Percentiles rank a stretch among this genome's conserved stretches.
Conservation (phyloP, 208 protist genomes). For the Crithidia fasciculata region DNA sequence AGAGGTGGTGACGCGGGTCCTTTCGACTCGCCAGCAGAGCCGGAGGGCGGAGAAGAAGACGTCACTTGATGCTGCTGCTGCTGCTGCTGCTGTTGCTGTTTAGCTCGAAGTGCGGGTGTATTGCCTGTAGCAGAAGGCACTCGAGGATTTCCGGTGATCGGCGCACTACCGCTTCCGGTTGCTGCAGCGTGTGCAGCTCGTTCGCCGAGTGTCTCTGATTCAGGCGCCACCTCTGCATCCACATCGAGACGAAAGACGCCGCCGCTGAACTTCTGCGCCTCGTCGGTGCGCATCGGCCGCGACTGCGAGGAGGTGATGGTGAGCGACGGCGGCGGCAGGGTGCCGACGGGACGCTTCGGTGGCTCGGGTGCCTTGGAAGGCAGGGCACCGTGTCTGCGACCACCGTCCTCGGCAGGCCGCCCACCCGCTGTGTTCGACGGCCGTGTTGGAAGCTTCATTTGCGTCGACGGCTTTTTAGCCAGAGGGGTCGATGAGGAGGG, state of each 20-base stretch:
- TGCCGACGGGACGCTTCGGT: background rate
- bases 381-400: background rate
- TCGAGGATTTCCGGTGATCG: no score
- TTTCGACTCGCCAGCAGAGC: no score
- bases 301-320: slow-evolving; percentile 24
- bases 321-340: slow-evolving; percentile 16
- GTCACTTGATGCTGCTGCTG: background rate
- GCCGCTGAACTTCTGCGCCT: slow-evolving; percentile 11
- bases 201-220: background rate
- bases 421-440: background rate
- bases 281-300: slow-evolving; percentile 16
- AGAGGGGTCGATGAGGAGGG: no score
- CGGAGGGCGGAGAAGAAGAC: background rate
- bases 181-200: background rate
- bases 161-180: background rate
- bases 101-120: no score
- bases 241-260: slow-evolving; percentile 15
- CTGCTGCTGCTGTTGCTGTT: background rate
- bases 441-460: background rate
- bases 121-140: no score
- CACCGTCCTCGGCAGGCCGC: background rate
- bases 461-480: no score
- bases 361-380: background rate
- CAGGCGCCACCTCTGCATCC: background rate
- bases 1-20: no score